Evolutionary conservation across 202 grass and related monocot species (phyloP), one percentile per base, ranked within the genome.

Genomic region (Eragrostis tef): DNA sequence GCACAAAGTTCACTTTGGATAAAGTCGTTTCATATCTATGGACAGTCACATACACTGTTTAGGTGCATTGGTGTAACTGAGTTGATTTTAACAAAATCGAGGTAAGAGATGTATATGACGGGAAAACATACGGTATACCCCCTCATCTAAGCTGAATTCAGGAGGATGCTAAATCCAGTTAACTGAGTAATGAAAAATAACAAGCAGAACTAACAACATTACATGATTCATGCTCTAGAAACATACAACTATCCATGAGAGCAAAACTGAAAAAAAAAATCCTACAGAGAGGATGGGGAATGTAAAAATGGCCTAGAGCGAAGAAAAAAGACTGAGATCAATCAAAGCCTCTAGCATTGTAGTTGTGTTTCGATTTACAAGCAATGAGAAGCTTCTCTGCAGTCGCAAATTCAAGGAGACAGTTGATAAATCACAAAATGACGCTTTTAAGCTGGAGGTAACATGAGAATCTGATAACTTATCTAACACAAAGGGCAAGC

Each of bases 71-170:
- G 46, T 67, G 67, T 41, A 61, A 78, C 9, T 34, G 16, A 6
- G n/a, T 79, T 72, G 19, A 62, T 67, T 62, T 20, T 57, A 29
- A 67, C 49, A 6, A 73, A 57, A 64, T 56, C 62, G 9, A 80
- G 52, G 58, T 47, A 73, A 73, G 11, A 64, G 31, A 16, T 21
- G 13, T 43, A 4, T 17, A 22, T 15, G 6, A 72, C 63, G 51
- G 83, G n/a, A 22, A 84, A 47, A 29, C 34, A 39, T 17, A 50
- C 14, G 8, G 36, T 66, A 71, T 63, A 46, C 6, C 50, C 16
- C 51, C 24, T 16, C 29, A 25, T 44, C 12, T 21, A 26, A 41
- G 25, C 7, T 68, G n/a, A 25, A 43, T 49, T 26, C 20, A 64
- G 47, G 50, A 50, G 17, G 6, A 54, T 15, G 13, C 31, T 45